Conservation (phyloP, 1,284 basidiomycete genomes). For the Cutaneotrichosporon curvatum region DNA sequence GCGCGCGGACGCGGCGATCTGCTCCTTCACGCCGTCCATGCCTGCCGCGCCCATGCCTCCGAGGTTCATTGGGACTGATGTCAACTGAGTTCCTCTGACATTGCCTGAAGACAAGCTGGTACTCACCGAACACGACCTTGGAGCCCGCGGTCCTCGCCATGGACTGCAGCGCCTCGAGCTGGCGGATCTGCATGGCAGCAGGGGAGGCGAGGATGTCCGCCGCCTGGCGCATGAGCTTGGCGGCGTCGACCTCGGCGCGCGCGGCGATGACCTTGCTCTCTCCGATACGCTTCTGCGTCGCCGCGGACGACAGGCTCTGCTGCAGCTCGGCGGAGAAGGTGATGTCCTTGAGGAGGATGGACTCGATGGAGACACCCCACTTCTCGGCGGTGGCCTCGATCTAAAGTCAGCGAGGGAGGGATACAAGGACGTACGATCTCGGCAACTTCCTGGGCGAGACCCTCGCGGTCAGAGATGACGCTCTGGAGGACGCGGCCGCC, state of each 20-base stretch:
- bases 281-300: constrained; percentile 83
- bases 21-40: constrained; percentile 25
- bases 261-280: constrained; percentile 92
- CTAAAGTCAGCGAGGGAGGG: no score
- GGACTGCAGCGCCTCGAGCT: constrained; percentile 74
- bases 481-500: constrained; percentile 65
- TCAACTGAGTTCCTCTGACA: not conserved
- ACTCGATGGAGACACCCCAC: constrained; percentile 94
- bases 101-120: not conserved
- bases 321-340: constrained; percentile 88
- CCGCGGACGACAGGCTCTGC: constrained; percentile 82
- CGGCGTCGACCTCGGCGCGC: constrained; percentile 88
- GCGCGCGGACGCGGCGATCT: constrained; percentile 33
- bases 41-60: constrained; percentile 40
- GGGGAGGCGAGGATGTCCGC: constrained; percentile 71
- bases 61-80: constrained; percentile 41
- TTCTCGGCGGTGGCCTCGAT: constrained; percentile 56
- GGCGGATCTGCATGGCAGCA: constrained; percentile 94
- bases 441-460: constrained; percentile 89
- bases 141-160: constrained; percentile 65
- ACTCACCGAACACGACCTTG: constrained; percentile 21
- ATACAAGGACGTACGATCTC: constrained; percentile 84
- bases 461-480: constrained; percentile 72
- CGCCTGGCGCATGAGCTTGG: constrained; percentile 76
- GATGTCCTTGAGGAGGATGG: constrained; percentile 68